Base-by-base conservation (phyloP, 2,329 filamentous ascomycete species). In the Fusarium fujikuroi region DNA sequence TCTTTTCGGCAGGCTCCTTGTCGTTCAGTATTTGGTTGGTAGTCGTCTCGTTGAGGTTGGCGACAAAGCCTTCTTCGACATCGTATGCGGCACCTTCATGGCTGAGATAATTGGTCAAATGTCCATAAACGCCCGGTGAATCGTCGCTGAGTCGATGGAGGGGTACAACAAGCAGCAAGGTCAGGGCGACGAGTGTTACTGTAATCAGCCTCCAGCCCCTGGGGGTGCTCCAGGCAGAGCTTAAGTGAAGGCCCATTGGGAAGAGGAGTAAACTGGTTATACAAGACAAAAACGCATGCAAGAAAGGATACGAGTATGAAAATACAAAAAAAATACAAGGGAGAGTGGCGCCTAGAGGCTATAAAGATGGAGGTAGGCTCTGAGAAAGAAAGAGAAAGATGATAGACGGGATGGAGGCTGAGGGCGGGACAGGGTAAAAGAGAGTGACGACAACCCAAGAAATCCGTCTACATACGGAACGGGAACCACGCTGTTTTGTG, bases 11-110 rank as follows among this genome's bases (percentile, higher is more conserved):
- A 44, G 59, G 39, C 32, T 61, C 59, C 30, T 69, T 56, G 23
- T 74, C 72, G 36, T 44, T 53, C 23, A 70, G 23, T 57, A 68
- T 53, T 43, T 66, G 62, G 39, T 59, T 47, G 58, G 73, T 75
- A 12, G 58, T 82, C 47, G 80, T 83, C 40, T 79, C 74, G 54
- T 79, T 79, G 70, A 83, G 83, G 36, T 83, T 77, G 42, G 65
- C 70, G 40, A 72, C 49, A 28, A 75, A 70, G 34, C 62, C 63
- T 53, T 60, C 64, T 47, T 67, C 72, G 47, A 74, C 61, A 12
- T 83, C 84, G 74, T 84, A 82, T 72, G 82, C 81, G 60, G 82
- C 77, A 40, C 73, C 75, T 21, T 75, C 76, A 57, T 79, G 66
- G 53, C 74, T 74, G 57, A 80, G 76, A 65, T 80, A 80, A 39